These are phyloP conservation scores for Cladophialophora bantiana DNA, from an alignment of 2,329 filamentous ascomycete species.

Conservation along the genomic window DNA sequence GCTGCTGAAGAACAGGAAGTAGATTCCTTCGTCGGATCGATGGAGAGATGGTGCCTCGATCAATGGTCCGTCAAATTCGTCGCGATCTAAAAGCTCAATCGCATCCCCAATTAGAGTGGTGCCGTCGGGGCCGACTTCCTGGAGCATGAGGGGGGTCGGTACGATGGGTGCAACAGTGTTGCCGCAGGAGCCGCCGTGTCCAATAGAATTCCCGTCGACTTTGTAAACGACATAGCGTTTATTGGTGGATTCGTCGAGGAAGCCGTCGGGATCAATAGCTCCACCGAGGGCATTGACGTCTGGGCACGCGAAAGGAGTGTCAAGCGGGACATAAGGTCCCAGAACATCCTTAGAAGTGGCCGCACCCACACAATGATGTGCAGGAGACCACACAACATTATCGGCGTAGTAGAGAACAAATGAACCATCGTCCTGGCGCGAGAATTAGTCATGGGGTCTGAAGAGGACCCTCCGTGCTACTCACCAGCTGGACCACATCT, in stretches of 20 bases:
- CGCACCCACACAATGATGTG: constrained; percentile 63
- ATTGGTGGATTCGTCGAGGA: constrained; percentile 60
- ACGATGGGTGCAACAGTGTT: constrained; percentile 51
- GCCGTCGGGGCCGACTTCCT: constrained; percentile 55
- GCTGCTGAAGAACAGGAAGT: constrained; percentile 69
- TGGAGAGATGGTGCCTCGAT: constrained; percentile 66
- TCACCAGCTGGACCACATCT: constrained; percentile 61
- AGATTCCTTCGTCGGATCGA: constrained; percentile 54
- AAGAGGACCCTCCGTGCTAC: constrained; percentile 14
- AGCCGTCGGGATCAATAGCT: constrained; percentile 69
- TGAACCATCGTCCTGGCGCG: constrained; percentile 51
- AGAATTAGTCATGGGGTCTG: constrained; percentile 3
- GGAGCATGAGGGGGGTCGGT: constrained; percentile 51
- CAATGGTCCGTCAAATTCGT: constrained; percentile 67
- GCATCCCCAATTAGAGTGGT: constrained; percentile 61
- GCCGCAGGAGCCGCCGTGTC: constrained; percentile 56
- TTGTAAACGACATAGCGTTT: constrained; percentile 69
- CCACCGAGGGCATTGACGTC: constrained; percentile 56
- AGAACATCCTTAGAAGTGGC: constrained; percentile 56
- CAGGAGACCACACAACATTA: constrained; percentile 48
- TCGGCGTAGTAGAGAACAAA: constrained; percentile 67
- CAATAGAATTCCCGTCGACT: constrained; percentile 67
- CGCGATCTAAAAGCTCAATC: constrained; percentile 66
- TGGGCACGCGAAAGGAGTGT: constrained; percentile 61
- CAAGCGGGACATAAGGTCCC: constrained; percentile 62